Evolutionary conservation across 1,284 basidiomycete genomes (phyloP).

Genomic region (Phellopilus nigrolimitatus): DNA sequence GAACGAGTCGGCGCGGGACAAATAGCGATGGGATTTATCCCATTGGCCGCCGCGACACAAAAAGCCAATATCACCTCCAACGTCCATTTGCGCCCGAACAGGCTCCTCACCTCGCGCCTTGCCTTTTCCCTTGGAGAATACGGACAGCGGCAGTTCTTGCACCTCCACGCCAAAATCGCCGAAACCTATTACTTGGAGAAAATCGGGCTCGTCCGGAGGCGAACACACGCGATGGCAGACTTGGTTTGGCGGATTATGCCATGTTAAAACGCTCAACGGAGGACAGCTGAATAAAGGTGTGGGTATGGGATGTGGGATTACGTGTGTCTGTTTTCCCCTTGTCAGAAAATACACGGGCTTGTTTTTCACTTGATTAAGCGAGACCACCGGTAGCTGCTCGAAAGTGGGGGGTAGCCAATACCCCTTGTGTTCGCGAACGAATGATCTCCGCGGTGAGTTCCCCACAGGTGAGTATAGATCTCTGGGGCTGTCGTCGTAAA

Average conservation of each 20-base stretch:
- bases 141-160: conserved; percentile 50
- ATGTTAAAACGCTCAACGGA: conserved; percentile 52
- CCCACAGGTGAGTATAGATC: conserved; percentile 23
- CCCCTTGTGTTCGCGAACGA: conserved; percentile 21
- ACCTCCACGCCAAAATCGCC: conserved; percentile 66
- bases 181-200: conserved; percentile 63
- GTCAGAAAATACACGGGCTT: conserved; percentile 59
- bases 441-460: conserved; percentile 24
- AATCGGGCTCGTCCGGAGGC: conserved; percentile 35
- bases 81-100: conserved; percentile 50
- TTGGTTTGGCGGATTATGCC: conserved; percentile 53
- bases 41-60: conserved; percentile 65
- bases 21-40: conserved; percentile 46
- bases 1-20: conserved; percentile 36
- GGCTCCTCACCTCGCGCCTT: conserved; percentile 41
- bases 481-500: conserved; percentile 45
- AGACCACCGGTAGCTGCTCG: conserved; percentile 13
- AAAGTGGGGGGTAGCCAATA: conserved; percentile 20
- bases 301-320: conserved; percentile 64
- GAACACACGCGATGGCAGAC: conserved; percentile 49
- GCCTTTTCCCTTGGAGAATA: conserved; percentile 44
- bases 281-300: conserved; percentile 39
- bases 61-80: conserved; percentile 62
- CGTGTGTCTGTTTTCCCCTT: conserved; percentile 60
- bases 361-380: conserved; percentile 24